Base-by-base conservation (phyloP, 257 asterid genomes). In the Catharanthus roseus region DNA sequence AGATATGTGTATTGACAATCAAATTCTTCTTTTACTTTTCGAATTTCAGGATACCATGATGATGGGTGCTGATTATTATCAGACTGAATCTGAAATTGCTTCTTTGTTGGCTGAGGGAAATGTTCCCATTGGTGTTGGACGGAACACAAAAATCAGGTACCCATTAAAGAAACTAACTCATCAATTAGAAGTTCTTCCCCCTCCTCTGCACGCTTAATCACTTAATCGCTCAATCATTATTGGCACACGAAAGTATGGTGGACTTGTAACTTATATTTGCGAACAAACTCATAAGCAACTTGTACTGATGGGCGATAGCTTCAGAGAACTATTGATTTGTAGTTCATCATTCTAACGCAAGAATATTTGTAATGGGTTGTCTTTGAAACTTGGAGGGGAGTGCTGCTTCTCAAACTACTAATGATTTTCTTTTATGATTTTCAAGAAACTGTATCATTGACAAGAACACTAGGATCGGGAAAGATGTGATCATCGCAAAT, bases 21-120 rank as follows among this genome's bases (percentile, higher is more conserved):
- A 18, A 49, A 16, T 11, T 19, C 21, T 4, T 36, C 6, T 36
- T 34, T 62, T 56, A 10, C 38, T 23, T 51, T 4, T 36, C 34
- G 7, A 57, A 41, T 73, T 80, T 78, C 85, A 95, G 99, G 95
- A 95, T 79, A 91, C 97, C 5, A 84, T 91, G 96, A 88, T 95
- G 97, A 88, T 95, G 97, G 99, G 99, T 11, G 96, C 99, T 1
- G 99, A 91, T 70, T 83, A 77, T 69, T 95, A 95, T 72, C 97
- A 95, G 77, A 95, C 97, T 7, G 97, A 95, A 69, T 76, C 89
- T 26, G 99, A 95, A 82, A 89, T 91, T 56, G 95, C 97, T 19
- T 80, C 97, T 34, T 74, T 79, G 67, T 69, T 88, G 34, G 97
- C 97, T 0, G 80, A 78, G 50, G 97, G 97, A 68, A 91, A 89